Evolutionary conservation across 441 rosid genomes (phyloP).

Genomic region (Euphorbia corollata): DNA sequence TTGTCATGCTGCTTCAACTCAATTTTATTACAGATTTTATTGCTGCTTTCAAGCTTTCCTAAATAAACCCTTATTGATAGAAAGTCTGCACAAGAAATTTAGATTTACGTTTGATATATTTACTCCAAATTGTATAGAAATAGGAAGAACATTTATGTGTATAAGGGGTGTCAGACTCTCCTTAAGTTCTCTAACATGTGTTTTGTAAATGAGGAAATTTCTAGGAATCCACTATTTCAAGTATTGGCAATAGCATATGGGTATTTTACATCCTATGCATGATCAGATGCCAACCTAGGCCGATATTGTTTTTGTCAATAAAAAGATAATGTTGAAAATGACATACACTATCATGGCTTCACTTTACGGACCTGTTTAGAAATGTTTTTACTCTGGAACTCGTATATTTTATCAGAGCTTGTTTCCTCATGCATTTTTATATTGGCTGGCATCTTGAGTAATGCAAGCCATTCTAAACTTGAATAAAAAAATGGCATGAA

Average conservation of each 20-base stretch:
- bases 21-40: not conserved
- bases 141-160: not conserved
- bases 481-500: not conserved
- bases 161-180: not conserved
- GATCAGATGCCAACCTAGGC: conserved; percentile 5
- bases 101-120: not conserved
- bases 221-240: not conserved
- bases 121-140: not conserved
- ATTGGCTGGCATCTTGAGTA: not conserved
- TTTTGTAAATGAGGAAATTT: not conserved
- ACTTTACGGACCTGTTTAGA: conserved; percentile 1
- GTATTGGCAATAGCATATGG: not conserved
- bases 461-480: not conserved
- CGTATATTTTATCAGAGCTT: not conserved
- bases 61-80: not conserved
- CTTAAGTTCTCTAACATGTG: not conserved
- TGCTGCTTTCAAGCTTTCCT: not conserved
- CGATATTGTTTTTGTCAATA: not conserved
- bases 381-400: not conserved
- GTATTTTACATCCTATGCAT: not conserved
- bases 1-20: not conserved
- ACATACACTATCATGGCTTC: not conserved
- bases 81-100: not conserved
- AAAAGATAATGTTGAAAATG: not conserved
- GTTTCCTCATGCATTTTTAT: not conserved